Base-by-base conservation (phyloP, 257 asterid genomes). In the Jaltomata sinuosa region DNA sequence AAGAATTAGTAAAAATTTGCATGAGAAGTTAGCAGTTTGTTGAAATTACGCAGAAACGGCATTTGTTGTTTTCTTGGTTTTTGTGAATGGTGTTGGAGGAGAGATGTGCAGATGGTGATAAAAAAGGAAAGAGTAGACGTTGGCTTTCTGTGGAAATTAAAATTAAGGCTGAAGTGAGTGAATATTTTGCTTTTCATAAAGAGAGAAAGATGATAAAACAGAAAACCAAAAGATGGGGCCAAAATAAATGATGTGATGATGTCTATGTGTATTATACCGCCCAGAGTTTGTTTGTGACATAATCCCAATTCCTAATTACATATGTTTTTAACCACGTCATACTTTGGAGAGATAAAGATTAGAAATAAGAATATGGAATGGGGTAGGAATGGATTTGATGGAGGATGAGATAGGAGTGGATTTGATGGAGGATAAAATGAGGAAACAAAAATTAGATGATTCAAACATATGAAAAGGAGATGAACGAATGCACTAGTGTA, bases 101-200 rank as follows among this genome's bases (percentile, higher is more conserved):
- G 65, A 77, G 85, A 65, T 69, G 82, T 57, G 82, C 0, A 74
- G 84, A 45, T 27, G 80, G 42, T 64, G 11, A 27, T 79, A 65
- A 72, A 79, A 74, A 80, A 64, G 71, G 62, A 85, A 72, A 54
- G 84, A 81, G 42, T 83, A 74, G 77, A 84, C 62, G 83, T 32
- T 85, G 68, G 50, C 87, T 77, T 85, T 38, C 68, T 22, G 27
- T 21, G 6, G 21, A 81, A 57, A 57, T 65, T 22, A 32, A 38
- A 67, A 68, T 32, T 68, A 68, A 53, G 18, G 67, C 11, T 68
- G n/a, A n/a, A n/a, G 77, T 38, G 55, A 80, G 11, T 34, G 47
- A 81, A 57, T 38, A 78, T 55, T 38, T 36, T 21, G 79, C 1
- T 18, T 31, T 29, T 21, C 2, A 67, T 32, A 68, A 68, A 32